Conservation (phyloP, 73 alveolate species). For the Tetrahymena thermophila region DNA sequence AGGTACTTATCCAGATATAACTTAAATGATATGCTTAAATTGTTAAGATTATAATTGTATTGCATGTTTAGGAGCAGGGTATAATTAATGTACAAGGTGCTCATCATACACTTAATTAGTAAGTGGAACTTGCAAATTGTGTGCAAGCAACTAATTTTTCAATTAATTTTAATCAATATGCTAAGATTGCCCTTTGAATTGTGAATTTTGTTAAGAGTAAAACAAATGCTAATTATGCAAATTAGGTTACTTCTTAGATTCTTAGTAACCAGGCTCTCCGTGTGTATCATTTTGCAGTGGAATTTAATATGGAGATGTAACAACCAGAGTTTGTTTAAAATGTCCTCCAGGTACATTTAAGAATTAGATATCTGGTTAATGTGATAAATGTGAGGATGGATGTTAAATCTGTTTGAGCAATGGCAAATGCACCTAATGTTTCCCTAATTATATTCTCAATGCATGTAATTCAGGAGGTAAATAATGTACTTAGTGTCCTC, state of each 20-base stretch:
- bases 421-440: not conserved
- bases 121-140: not conserved
- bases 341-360: not conserved
- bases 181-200: not conserved
- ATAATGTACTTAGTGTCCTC: not conserved
- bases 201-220: not conserved
- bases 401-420: not conserved
- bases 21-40: not conserved
- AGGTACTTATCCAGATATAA: not conserved
- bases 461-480: not conserved
- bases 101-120: not conserved
- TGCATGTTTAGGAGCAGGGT: not conserved
- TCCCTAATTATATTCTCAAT: not conserved
- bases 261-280: not conserved
- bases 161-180: not conserved
- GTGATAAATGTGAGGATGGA: not conserved
- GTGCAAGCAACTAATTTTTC: not conserved
- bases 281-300: not conserved
- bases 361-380: not conserved
- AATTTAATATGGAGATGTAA: not conserved
- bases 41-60: not conserved
- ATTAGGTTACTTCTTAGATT: not conserved
- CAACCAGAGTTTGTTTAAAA: not conserved
- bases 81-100: not conserved
- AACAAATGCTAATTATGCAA: not conserved